Evolutionary conservation across 106 monocot species (phyloP).

Genomic region (Platanthera guangdongensis): DNA sequence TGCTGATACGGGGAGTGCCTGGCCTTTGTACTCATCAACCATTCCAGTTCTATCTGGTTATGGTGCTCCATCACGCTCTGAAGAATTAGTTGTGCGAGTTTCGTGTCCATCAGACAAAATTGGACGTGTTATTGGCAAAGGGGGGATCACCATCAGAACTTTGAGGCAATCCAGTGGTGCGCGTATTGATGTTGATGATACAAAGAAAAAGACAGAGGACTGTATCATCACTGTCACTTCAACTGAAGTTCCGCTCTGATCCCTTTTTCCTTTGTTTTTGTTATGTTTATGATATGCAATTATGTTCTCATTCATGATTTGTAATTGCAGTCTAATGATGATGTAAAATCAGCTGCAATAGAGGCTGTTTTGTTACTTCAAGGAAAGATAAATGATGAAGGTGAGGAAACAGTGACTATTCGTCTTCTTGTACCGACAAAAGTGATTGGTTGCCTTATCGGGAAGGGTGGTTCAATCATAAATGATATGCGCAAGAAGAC

Average conservation of each 20-base stretch:
- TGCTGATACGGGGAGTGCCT: constrained; percentile 25
- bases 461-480: constrained; percentile 78
- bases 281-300: background rate
- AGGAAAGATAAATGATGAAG: constrained; percentile 80
- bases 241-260: constrained; percentile 40
- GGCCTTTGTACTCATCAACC: constrained; percentile 41
- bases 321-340: constrained; percentile 48
- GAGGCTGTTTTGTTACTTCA: constrained; percentile 85
- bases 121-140: constrained; percentile 94
- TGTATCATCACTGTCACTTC: constrained; percentile 74
- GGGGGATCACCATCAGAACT: constrained; percentile 68
- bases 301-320: constrained; percentile 4
- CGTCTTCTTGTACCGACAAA: constrained; percentile 78
- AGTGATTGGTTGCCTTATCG: constrained; percentile 87
- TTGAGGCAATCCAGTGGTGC: constrained; percentile 78
- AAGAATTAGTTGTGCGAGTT: constrained; percentile 59
- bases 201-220: constrained; percentile 50
- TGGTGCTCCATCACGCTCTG: constrained; percentile 32
- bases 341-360: constrained; percentile 70
- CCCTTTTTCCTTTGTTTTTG: background rate
- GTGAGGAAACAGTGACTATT: constrained; percentile 49
- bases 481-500: constrained; percentile 84
- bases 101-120: constrained; percentile 81
- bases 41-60: constrained; percentile 57
- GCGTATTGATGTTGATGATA: constrained; percentile 82